A percentile compares a stretch with the other conserved stretches of the same genome.
These are phyloP conservation scores for Hymenotorrendiella dingleyae DNA, from an alignment of 2,329 filamentous ascomycete species.

Conservation along the genomic window DNA sequence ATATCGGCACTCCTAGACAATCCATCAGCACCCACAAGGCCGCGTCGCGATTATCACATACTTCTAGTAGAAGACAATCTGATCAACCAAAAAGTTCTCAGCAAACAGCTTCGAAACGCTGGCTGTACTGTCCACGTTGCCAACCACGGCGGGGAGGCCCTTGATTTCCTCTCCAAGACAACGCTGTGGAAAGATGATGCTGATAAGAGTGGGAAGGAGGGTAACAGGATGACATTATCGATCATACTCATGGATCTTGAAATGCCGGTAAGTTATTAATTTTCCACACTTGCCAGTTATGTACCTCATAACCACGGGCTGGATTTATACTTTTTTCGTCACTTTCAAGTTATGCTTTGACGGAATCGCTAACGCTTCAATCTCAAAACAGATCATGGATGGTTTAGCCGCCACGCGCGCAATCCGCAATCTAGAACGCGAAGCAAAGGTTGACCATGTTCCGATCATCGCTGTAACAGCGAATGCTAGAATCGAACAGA, in stretches of 20 bases:
- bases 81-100: conserved; percentile 59
- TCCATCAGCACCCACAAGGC: conserved; percentile 11
- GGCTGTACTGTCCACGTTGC: conserved; percentile 57
- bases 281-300: too few species aligned
- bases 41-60: conserved; percentile 37
- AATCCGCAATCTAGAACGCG: conserved; percentile 63
- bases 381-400: too few species aligned
- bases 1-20: conserved; percentile 1
- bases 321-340: too few species aligned
- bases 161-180: conserved; percentile 51
- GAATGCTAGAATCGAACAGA: conserved; percentile 70
- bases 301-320: too few species aligned
- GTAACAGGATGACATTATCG: conserved; percentile 48
- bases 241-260: conserved; percentile 76
- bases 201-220: conserved; percentile 25
- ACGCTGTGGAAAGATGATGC: conserved; percentile 43
- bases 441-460: conserved; percentile 60
- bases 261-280: too few species aligned
- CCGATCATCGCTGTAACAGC: conserved; percentile 75
- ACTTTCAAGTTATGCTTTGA: too few species aligned
- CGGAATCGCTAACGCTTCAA: too few species aligned
- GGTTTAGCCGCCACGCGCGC: conserved; percentile 65
- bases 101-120: conserved; percentile 52
- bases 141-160: conserved; percentile 58
- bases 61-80: conserved; percentile 64